These are phyloP conservation scores for Mortierella sp. DNA, from an alignment of 371 early-diverging fungal species.

Conservation along the genomic window DNA sequence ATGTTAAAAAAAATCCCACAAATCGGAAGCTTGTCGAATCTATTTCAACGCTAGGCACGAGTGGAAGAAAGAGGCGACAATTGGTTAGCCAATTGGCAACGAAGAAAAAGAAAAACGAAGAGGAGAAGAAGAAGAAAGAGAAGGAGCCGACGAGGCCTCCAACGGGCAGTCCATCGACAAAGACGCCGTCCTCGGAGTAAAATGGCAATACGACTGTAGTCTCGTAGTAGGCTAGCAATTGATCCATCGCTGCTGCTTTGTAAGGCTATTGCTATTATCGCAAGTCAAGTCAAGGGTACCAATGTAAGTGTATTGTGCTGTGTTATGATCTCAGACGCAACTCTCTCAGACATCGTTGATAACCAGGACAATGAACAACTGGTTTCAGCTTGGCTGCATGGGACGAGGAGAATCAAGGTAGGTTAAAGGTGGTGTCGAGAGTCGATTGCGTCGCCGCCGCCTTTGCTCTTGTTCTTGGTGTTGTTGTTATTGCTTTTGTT, in stretches of 20 bases:
- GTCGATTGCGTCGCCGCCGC: background rate
- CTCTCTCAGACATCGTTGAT: background rate
- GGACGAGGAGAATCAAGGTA: constrained; percentile 11
- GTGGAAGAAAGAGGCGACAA: too few species aligned
- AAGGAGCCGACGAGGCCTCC: constrained; percentile 67
- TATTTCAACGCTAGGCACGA: constrained; percentile 16
- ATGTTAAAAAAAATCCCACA: constrained; percentile 79
- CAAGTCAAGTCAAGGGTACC: too few species aligned
- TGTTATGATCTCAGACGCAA: background rate
- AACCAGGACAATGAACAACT: background rate
- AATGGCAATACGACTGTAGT: constrained; percentile 69
- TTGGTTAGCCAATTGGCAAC: too few species aligned
- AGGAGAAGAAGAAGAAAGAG: background rate
- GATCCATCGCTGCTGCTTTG: constrained; percentile 72
- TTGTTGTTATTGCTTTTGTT: background rate
- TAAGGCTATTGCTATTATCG: constrained; percentile 62
- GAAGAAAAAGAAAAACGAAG: too few species aligned
- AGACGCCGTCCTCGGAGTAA: constrained; percentile 67
- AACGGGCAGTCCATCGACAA: constrained; percentile 77
- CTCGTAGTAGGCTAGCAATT: constrained; percentile 74
- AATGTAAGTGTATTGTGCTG: too few species aligned
- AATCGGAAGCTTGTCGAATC: constrained; percentile 81
- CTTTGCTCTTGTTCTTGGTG: background rate
- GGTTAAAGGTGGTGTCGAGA: constrained; percentile 10
- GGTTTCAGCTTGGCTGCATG: background rate